Percentiles rank a stretch among this genome's conserved stretches.
Evolutionary conservation across 2,329 filamentous ascomycete species (phyloP).

Genomic region (Arthrinium puccinioides): DNA sequence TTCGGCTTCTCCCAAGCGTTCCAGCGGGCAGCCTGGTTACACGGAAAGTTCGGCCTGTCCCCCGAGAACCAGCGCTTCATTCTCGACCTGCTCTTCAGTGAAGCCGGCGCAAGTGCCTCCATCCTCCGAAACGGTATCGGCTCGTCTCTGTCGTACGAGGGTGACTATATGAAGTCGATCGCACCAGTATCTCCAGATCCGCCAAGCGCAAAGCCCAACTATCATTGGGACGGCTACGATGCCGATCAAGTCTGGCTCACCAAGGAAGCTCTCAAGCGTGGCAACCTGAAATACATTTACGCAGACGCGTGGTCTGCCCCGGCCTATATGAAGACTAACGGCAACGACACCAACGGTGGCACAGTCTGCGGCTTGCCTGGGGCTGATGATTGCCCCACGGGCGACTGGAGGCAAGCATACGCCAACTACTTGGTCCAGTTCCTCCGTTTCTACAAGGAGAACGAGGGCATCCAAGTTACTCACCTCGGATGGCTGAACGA

Average conservation of each 20-base stretch:
- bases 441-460: slow-evolving; percentile 26
- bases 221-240: slow-evolving; percentile 34
- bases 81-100: slow-evolving; percentile 26
- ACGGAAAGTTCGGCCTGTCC: slow-evolving; percentile 10
- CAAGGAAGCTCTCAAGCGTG: slow-evolving; percentile 30
- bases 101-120: slow-evolving; percentile 25
- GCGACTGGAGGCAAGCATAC: slow-evolving; percentile 33
- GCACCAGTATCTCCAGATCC: slow-evolving; percentile 29
- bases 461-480: slow-evolving; percentile 20
- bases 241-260: slow-evolving; percentile 38
- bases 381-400: slow-evolving; percentile 15
- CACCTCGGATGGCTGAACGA: slow-evolving; percentile 20
- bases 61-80: slow-evolving; percentile 23
- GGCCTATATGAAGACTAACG: slow-evolving; percentile 33
- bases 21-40: slow-evolving; percentile 25
- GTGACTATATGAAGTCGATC: slow-evolving; percentile 22
- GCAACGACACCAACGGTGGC: slow-evolving; percentile 26
- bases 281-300: slow-evolving; percentile 25
- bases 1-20: slow-evolving; percentile 33
- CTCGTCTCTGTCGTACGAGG: slow-evolving; percentile 7
- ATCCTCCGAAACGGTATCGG: slow-evolving; percentile 30
- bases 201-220: slow-evolving; percentile 25
- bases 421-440: slow-evolving; percentile 36
- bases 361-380: slow-evolving; percentile 26
- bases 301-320: slow-evolving; percentile 34